phyloP scores from a whole-genome alignment of 2,329 filamentous ascomycete species.

The Rhinocladiella similis region DNA sequence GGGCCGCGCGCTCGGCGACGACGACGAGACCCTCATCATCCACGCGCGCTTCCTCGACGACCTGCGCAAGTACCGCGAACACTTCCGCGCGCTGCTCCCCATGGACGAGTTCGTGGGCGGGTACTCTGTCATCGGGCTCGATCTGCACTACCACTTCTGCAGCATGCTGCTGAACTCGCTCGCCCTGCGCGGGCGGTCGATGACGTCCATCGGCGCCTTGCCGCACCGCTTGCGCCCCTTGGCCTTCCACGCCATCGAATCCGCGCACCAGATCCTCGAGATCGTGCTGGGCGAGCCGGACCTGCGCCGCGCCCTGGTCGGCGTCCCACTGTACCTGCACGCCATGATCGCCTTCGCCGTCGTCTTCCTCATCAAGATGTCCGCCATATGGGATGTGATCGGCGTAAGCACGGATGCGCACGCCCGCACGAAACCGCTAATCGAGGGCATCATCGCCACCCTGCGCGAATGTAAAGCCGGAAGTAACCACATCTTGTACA shows the following conservation, averaged over 20 bases:
- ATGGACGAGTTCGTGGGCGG: conserved; percentile 27
- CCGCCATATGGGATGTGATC: conserved; percentile 25
- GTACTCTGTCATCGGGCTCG: conserved; percentile 42
- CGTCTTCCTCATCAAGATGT: conserved; percentile 46
- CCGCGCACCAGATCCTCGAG: conserved; percentile 48
- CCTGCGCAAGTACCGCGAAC: conserved; percentile 53
- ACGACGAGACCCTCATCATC: conserved; percentile 42
- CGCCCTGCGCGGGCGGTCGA: conserved; percentile 41
- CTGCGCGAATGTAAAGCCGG: conserved; percentile 24
- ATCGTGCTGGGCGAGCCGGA: conserved; percentile 50
- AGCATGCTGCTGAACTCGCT: conserved; percentile 54
- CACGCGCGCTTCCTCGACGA: conserved; percentile 46
- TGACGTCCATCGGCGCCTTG: conserved; percentile 36
- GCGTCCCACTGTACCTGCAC: conserved; percentile 47
- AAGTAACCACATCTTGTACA: conserved; percentile 26
- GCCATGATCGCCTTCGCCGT: conserved; percentile 50
- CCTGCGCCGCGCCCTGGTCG: conserved; percentile 51
- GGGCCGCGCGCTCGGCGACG: conserved; percentile 25
- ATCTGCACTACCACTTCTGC: conserved; percentile 55
- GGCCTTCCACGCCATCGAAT: conserved; percentile 49
- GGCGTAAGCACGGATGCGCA: conserved; percentile 28
- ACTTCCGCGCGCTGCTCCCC: conserved; percentile 40
- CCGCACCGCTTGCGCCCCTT: conserved; percentile 24
- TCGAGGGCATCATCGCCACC: conserved; percentile 24
- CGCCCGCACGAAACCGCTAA: conserved; percentile 25